These are phyloP conservation scores for Epicoccum nigrum DNA, from an alignment of 2,329 filamentous ascomycete species.

Conservation along the genomic window DNA sequence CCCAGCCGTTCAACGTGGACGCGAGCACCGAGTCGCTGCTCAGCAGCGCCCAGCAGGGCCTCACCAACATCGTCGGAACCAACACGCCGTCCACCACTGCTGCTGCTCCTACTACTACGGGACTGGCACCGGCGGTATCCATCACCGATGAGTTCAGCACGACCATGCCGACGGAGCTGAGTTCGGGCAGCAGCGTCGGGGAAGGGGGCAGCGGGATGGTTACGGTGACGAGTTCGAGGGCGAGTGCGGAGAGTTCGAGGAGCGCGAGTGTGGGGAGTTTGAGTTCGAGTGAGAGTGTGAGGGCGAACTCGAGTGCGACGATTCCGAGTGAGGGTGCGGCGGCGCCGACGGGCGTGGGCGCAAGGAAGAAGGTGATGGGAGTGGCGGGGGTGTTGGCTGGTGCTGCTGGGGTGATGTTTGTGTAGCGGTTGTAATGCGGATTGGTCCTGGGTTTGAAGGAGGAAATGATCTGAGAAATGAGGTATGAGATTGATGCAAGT, in stretches of 20 bases:
- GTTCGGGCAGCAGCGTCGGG: not conserved
- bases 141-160: constrained; percentile 7
- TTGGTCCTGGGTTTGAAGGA: not conserved
- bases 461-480: not conserved
- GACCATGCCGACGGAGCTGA: constrained; percentile 5
- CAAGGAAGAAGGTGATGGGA: constrained; percentile 21
- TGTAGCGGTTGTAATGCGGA: too few relatives aligned
- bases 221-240: constrained; percentile 1
- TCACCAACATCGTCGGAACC: constrained; percentile 6
- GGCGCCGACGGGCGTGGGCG: constrained; percentile 2
- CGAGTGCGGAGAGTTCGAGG: constrained; percentile 1
- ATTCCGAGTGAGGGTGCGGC: constrained; percentile 15
- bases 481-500: not conserved
- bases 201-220: not conserved
- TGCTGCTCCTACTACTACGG: too few relatives aligned
- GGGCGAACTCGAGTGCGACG: not conserved
- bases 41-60: constrained; percentile 2
- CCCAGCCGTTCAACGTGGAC: constrained; percentile 24
- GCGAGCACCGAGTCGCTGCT: constrained; percentile 15
- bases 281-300: not conserved
- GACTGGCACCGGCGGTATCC: not conserved
- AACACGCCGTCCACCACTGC: constrained; percentile 1
- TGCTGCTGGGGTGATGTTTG: constrained; percentile 26
- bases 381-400: constrained; percentile 24
- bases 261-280: not conserved